Percentiles rank a stretch among this genome's conserved stretches.
phyloP scores from a whole-genome alignment of 768 basidiomycete species.

The Hirschioporus abietinus region DNA sequence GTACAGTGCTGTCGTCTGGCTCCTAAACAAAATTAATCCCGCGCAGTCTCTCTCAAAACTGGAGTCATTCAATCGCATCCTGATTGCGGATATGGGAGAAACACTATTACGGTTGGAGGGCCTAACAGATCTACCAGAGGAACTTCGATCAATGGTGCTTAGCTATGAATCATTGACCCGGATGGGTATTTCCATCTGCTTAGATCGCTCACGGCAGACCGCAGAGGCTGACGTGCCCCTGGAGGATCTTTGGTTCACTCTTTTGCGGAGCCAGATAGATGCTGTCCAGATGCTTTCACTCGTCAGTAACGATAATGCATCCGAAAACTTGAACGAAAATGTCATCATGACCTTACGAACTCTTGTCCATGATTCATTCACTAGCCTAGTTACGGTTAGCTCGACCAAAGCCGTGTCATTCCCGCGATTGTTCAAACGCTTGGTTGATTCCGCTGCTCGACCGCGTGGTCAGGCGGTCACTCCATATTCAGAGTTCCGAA shows the following conservation, averaged over 20 bases:
- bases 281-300: constrained; percentile 57
- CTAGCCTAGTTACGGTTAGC: constrained; percentile 77
- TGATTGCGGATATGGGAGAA: not conserved
- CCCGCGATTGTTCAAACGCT: constrained; percentile 85
- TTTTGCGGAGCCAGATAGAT: constrained; percentile 77
- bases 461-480: constrained; percentile 47
- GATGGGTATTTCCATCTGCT: constrained; percentile 63
- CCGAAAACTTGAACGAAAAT: constrained; percentile 29
- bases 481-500: constrained; percentile 86
- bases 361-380: constrained; percentile 81
- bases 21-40: constrained; percentile 55
- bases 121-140: constrained; percentile 5
- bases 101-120: not conserved
- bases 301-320: constrained; percentile 25
- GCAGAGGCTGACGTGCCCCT: constrained; percentile 34
- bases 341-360: constrained; percentile 51
- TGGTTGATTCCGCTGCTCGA: constrained; percentile 68
- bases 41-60: constrained; percentile 62
- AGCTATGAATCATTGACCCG: constrained; percentile 54
- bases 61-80: constrained; percentile 41
- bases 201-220: constrained; percentile 51
- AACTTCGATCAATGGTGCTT: constrained; percentile 34
- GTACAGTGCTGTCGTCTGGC: constrained; percentile 81
- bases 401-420: constrained; percentile 81
- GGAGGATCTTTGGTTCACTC: constrained; percentile 88